Conservation (phyloP, 768 basidiomycete species). For the Termitomyces sp. region DNA sequence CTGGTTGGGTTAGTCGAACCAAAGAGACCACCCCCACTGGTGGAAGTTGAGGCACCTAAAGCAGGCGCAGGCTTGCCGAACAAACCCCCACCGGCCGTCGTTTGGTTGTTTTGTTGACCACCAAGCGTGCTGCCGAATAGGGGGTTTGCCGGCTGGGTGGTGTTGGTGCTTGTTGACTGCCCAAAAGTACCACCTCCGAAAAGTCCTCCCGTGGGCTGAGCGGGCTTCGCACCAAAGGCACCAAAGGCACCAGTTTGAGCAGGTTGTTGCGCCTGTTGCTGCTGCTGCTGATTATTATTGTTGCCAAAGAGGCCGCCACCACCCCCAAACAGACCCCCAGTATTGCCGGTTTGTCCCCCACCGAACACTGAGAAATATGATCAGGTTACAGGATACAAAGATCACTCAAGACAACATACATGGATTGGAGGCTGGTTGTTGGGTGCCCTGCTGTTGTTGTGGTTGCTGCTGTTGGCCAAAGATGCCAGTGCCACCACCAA, state of each 20-base stretch:
- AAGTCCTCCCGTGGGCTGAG: constrained; percentile 28
- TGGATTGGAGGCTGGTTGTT: constrained; percentile 32
- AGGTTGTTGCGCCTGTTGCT: constrained; percentile 34
- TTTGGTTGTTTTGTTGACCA: constrained; percentile 36
- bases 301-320: constrained; percentile 28
- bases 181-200: constrained; percentile 38
- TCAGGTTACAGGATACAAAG: neutral
- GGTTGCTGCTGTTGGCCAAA: constrained; percentile 35
- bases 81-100: constrained; percentile 43
- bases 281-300: constrained; percentile 15
- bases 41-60: constrained; percentile 40
- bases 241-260: constrained; percentile 25
- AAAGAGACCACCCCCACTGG: constrained; percentile 36
- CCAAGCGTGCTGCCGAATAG: constrained; percentile 54
- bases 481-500: constrained; percentile 27
- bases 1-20: constrained; percentile 31
- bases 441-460: constrained; percentile 20
- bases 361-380: constrained; percentile 8
- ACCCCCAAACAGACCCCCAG: constrained; percentile 31
- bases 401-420: constrained; percentile 21
- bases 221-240: constrained; percentile 43
- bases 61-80: constrained; percentile 47
- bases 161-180: constrained; percentile 20
- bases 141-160: constrained; percentile 21
- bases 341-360: constrained; percentile 18